Evolutionary conservation across 1,139 yeast genomes (phyloP), one percentile per base, ranked within the genome.

Genomic region (Hyphopichia khmerensis): DNA sequence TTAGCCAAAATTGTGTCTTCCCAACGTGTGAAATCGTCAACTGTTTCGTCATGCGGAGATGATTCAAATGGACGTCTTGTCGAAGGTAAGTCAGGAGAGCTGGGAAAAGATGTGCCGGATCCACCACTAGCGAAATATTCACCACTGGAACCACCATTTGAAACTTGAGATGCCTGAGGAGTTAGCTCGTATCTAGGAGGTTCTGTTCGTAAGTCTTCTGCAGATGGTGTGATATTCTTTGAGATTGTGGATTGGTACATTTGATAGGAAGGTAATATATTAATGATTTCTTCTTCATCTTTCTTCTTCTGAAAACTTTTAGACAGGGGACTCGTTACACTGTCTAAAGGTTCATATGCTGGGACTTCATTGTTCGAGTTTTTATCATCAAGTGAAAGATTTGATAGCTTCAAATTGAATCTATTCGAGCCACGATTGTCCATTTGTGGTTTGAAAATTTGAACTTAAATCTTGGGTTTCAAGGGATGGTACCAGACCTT

Each of bases 211-310:
- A 56, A 44, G 41, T 69, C 69, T 41, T 69, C 74, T 2, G 51
- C 50, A 14, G 63, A 56, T 4, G 75, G 74, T 2, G 66, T 62
- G 40, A 69, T 53, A 41, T 59, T 61, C 43, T 67, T 67, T 27
- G 73, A 65, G 31, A 71, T 62, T 1, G 74, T 70, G 16, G 69
- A 63, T 44, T 66, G 67, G 47, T 64, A 69, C 62, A 71, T 65
- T 43, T 69, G 75, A 48, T 71, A 71, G 6, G 75, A 69, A 1
- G 77, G 77, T 24, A 71, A 59, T 36, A 70, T 69, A 45, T 64
- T 69, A 50, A 72, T 51, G 40, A 69, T 53, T 37, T 59, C 59
- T 24, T 59, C 68, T 31, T 57, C 64, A n/a, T 56, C 55, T 7
- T 32, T 16, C 8, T 32, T 32, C n/a, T 32, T 32, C 5, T 32